Evolutionary conservation across 2,329 filamentous ascomycete genomes (phyloP), one percentile per base, ranked within the genome.

Genomic region (Penicillium sp.): DNA sequence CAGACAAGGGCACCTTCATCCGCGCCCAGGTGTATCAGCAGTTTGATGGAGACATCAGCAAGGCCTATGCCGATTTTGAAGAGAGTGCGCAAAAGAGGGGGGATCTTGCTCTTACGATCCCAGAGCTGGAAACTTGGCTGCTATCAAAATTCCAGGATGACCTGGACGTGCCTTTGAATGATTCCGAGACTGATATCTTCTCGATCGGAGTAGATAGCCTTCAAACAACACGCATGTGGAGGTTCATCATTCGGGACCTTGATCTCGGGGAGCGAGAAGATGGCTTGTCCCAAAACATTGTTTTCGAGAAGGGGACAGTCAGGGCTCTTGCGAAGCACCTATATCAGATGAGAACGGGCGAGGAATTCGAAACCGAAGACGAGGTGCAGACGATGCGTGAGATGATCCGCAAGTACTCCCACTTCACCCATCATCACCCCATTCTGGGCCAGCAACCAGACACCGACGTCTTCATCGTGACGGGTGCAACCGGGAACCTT

Each of bases 401-500:
- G 2, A 53, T 79, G 32, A 69, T 79, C 38, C 55, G 73, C 13
- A 60, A 72, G 50, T 78, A 77, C 47, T 60, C 60, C 1, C 15
- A 19, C n/a, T 67, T 68, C 23, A 53, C 48, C 7, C 46, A 50
- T 17, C 60, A 64, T 20, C 46, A 50, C 17, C 51, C 62, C 1
- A 43, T 42, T 7, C 37, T 43, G 4, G 6, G 60, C 1, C 54
- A 76, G 13, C 29, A 41, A 9, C 39, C 46, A 19, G 32, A 41
- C 15, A 38, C 39, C 16, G 43, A 50, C 36, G 7, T 62, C 59
- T 48, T 47, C 58, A 60, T 81, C 1, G 58, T 86, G 2, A 86
- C 82, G 0, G 83, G 83, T 1, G 75, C 76, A 0, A 86, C 83
- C 0, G 83, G 83, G 1, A 81, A 80, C 3, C 67, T 86, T 0